These are phyloP conservation scores for Abrus pulchellus DNA, from an alignment of 306 rosid species.

Conservation along the genomic window DNA sequence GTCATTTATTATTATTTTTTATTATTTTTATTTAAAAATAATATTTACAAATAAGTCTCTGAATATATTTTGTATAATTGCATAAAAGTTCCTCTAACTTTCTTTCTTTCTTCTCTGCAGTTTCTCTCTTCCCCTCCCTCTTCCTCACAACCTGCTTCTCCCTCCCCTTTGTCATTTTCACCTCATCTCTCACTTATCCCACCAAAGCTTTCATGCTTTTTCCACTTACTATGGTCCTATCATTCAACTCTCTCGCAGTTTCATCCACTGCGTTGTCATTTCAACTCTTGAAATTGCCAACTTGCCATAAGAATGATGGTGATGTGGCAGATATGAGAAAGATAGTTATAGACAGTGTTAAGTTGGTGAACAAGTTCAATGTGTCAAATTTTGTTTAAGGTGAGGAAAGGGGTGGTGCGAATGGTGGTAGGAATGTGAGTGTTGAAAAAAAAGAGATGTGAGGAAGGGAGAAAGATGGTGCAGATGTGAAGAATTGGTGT, in stretches of 20 bases:
- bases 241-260: constrained; percentile 57
- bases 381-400: constrained; percentile 63
- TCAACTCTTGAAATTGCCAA: constrained; percentile 55
- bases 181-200: constrained; percentile 50
- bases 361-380: constrained; percentile 59
- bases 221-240: constrained; percentile 59
- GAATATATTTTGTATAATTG: no score
- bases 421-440: no score
- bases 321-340: constrained; percentile 56
- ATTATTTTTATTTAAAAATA: no score
- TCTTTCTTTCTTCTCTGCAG: no score
- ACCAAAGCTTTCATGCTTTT: constrained; percentile 56
- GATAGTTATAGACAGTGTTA: constrained; percentile 54
- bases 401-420: constrained; percentile 43
- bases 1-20: no score
- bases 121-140: no score
- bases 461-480: no score
- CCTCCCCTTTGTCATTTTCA: constrained; percentile 62
- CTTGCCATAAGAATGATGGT: constrained; percentile 45
- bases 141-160: constrained; percentile 56
- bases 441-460: no score
- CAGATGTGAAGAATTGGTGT: no score
- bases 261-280: constrained; percentile 52
- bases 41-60: no score
- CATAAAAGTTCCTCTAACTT: no score